A percentile compares a stretch with the other conserved stretches of the same genome.
Evolutionary conservation across 2,329 filamentous ascomycete genomes (phyloP).

Genomic region (Monosporascus sp.): DNA sequence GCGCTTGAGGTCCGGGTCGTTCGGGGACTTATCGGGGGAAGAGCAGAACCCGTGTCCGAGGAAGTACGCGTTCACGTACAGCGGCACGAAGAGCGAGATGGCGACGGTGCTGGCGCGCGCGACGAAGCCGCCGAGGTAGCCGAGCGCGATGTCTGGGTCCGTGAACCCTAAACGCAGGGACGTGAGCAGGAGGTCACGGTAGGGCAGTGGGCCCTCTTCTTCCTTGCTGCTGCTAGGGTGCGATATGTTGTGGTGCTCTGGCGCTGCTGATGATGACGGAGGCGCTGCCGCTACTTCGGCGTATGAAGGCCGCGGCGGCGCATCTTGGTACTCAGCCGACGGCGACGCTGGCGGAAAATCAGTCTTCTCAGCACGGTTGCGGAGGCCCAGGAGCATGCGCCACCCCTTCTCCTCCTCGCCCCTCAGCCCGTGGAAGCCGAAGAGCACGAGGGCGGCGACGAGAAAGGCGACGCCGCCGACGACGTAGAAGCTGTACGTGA

Average conservation of each 20-base stretch:
- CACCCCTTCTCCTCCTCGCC: slow-evolving; percentile 78
- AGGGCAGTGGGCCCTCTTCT: slow-evolving; percentile 41
- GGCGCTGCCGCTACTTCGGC: not conserved
- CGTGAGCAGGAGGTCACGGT: slow-evolving; percentile 54
- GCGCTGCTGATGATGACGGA: not conserved
- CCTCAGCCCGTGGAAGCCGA: slow-evolving; percentile 64
- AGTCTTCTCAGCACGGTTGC: not conserved
- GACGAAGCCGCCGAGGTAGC: slow-evolving; percentile 91
- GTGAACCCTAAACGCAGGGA: slow-evolving; percentile 65
- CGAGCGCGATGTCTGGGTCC: slow-evolving; percentile 75
- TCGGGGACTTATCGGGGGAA: slow-evolving; percentile 54
- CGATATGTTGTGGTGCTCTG: not conserved
- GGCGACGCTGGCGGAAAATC: too few relatives aligned
- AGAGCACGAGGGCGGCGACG: slow-evolving; percentile 69
- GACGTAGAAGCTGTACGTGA: slow-evolving; percentile 82
- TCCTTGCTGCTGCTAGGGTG: not conserved
- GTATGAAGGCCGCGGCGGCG: not conserved
- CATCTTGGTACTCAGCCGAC: too few relatives aligned
- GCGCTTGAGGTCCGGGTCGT: slow-evolving; percentile 67
- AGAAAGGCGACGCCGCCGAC: slow-evolving; percentile 68
- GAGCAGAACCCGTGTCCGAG: slow-evolving; percentile 75
- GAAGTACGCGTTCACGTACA: slow-evolving; percentile 90
- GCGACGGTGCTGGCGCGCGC: slow-evolving; percentile 91
- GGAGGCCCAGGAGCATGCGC: slow-evolving; percentile 47
- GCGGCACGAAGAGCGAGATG: slow-evolving; percentile 89